A percentile compares a stretch with the other conserved stretches of the same genome.
These are phyloP conservation scores for Amoebophrya sp. DNA, from an alignment of 169 alveolate species.

Conservation along the genomic window DNA sequence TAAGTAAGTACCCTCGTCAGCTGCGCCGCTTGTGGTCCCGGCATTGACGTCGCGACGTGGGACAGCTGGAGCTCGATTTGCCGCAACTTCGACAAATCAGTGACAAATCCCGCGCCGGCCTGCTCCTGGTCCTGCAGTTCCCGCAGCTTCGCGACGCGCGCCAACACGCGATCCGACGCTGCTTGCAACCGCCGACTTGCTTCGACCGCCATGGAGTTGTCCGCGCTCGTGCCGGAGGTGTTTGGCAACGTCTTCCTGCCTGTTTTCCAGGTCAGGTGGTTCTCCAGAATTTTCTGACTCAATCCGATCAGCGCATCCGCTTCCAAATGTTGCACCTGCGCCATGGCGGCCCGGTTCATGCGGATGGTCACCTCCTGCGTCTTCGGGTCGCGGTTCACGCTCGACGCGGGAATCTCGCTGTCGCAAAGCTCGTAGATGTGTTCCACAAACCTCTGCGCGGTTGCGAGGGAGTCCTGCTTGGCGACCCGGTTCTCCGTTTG, in stretches of 20 bases:
- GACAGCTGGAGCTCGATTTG: not conserved
- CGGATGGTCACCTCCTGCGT: not conserved
- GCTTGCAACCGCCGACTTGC: too few species aligned
- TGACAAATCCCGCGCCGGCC: too few species aligned
- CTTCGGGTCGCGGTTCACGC: not conserved
- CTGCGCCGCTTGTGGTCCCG: not conserved
- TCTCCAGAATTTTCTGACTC: not conserved
- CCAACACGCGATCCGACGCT: too few species aligned
- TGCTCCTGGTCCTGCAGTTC: too few species aligned
- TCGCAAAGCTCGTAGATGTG: not conserved
- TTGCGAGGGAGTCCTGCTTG: not conserved
- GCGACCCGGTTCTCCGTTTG: not conserved
- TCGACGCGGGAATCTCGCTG: not conserved
- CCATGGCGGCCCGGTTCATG: not conserved
- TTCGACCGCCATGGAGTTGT: too few species aligned
- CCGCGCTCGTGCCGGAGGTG: too few species aligned
- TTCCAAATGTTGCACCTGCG: not conserved
- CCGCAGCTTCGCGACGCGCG: too few species aligned
- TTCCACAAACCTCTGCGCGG: not conserved
- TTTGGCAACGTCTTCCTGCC: not conserved
- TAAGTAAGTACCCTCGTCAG: too few species aligned
- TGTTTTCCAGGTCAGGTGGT: not conserved
- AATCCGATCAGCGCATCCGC: not conserved
- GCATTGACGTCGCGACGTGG: not conserved
- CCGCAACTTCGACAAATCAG: not conserved